Evolutionary conservation across 2,329 filamentous ascomycete genomes (phyloP), one percentile per base, ranked within the genome.

Genomic region (Arthrinium phaeospermum): DNA sequence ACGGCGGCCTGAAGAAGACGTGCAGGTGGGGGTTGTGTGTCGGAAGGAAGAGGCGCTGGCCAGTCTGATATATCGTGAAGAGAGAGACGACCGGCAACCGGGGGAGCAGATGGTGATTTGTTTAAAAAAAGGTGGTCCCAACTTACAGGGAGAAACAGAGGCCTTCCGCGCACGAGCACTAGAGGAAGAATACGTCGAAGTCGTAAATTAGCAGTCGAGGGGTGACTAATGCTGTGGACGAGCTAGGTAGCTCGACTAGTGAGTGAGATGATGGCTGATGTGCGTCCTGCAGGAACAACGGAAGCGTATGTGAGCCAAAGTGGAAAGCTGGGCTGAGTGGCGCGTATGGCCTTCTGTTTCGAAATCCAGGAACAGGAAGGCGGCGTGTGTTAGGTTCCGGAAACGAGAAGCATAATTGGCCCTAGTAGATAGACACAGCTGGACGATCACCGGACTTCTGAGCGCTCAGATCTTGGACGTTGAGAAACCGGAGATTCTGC

Each of bases 311-410:
- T 74, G 75, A 74, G 70, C 75, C 77, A 78, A 75, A 74, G 75
- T 75, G 78, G 72, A 71, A 51, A 73, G 46, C 46, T 70, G 67
- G 64, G 70, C 53, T 70, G 69, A 67, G 41, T 68, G 70, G 51
- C 67, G 69, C 51, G 51, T 68, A 71, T 70, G 76, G 75, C 74
- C 75, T 77, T 76, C 75, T 75, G 78, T 79, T 80, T 81, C 79
- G 78, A 80, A 76, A 77, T 80, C 76, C 75, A 78, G 78, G 76
- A 76, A 77, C 69, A 67, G 72, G 75, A 76, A 74, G 75, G 75
- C 75, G 77, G 76, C 76, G 76, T 78, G 77, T 77, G 73, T 79
- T 79, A 79, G 75, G 79, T 79, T 80, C 79, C 77, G 78, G 78
- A 78, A 77, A 77, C 78, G 75, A 77, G 76, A 76, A 77, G 76